Evolutionary conservation across 495 filamentous ascomycete species (phyloP).

Genomic region (Penicillium desertorum): DNA sequence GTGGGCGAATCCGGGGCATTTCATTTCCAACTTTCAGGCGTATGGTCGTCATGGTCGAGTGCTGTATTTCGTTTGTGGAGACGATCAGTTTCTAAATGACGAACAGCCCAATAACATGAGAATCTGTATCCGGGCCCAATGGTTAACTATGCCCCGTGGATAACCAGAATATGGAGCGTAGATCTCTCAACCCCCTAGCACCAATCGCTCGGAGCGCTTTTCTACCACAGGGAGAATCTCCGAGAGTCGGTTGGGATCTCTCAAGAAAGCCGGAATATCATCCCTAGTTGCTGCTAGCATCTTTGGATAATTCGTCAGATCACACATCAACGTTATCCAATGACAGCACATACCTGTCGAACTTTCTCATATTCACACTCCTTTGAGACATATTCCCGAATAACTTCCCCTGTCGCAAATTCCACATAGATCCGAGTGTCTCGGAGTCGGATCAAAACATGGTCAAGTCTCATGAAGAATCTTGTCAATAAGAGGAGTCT

Average conservation of each 20-base stretch:
- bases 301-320: conserved; percentile 41
- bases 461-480: conserved; percentile 93
- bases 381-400: conserved; percentile 81
- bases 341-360: conserved; percentile 57
- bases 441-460: conserved; percentile 78
- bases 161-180: neutral
- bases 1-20: neutral
- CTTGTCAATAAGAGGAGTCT: conserved; percentile 78
- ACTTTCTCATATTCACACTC: conserved; percentile 79
- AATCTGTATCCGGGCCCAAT: neutral
- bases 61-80: neutral
- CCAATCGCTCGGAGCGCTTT: conserved; percentile 47
- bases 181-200: conserved; percentile 20
- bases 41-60: neutral
- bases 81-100: neutral
- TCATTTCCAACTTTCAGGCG: neutral
- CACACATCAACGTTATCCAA: neutral
- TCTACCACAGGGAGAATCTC: conserved; percentile 72
- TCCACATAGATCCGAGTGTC: conserved; percentile 94
- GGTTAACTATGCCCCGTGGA: neutral
- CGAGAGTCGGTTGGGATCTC: conserved; percentile 78
- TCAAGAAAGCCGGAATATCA: conserved; percentile 72
- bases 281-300: conserved; percentile 68
- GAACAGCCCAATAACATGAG: neutral
- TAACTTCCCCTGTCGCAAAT: conserved; percentile 75